A percentile compares a stretch with the other conserved stretches of the same genome.
Conservation (phyloP, 2,329 filamentous ascomycete genomes). For the Ophiocordyceps camponoti-leonardi region DNA sequence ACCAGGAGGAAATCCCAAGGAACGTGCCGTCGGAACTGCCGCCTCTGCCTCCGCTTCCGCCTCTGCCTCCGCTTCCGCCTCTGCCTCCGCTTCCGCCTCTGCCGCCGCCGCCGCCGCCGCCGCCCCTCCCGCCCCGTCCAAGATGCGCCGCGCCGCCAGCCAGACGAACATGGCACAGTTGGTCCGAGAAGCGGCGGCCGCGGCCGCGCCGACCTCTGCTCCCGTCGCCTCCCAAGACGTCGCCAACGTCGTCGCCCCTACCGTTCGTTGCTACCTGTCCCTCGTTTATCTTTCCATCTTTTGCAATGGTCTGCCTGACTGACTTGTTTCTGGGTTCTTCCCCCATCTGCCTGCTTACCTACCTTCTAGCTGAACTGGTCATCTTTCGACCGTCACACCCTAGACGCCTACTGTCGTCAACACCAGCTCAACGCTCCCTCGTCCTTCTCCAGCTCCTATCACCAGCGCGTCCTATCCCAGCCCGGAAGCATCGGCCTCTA, state of each 20-base stretch:
- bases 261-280: slow-evolving; percentile 11
- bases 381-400: slow-evolving; percentile 46
- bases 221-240: slow-evolving; percentile 9
- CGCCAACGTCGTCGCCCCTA: slow-evolving; percentile 14
- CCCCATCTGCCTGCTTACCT: no score
- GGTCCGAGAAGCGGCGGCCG: slow-evolving; percentile 23
- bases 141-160: slow-evolving; percentile 37
- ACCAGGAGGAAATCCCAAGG: slow-evolving; percentile 16
- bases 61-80: background rate
- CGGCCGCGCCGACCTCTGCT: slow-evolving; percentile 19
- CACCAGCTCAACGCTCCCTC: slow-evolving; percentile 55
- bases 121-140: slow-evolving; percentile 26
- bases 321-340: background rate
- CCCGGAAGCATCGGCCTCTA: slow-evolving; percentile 48
- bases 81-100: no score
- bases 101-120: no score
- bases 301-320: background rate
- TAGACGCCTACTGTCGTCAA: slow-evolving; percentile 60
- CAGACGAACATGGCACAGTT: slow-evolving; percentile 19
- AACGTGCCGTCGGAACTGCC: slow-evolving; percentile 20
- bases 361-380: slow-evolving; percentile 42
- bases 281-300: background rate
- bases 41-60: no score
- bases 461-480: slow-evolving; percentile 42
- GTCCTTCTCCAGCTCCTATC: slow-evolving; percentile 48